phyloP scores from a whole-genome alignment of 768 basidiomycete species.

The Dentipellis sp. region DNA sequence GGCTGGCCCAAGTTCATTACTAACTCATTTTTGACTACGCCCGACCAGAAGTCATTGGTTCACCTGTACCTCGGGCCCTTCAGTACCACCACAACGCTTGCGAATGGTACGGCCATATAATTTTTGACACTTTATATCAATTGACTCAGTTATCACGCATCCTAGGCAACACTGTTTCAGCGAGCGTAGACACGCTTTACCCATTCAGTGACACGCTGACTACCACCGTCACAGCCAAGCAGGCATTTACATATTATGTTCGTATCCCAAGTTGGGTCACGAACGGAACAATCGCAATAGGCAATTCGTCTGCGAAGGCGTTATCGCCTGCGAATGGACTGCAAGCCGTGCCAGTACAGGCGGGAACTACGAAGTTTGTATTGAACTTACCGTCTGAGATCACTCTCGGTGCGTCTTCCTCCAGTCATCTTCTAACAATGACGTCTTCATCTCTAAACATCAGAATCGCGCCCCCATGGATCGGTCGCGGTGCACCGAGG shows the following conservation, averaged over 20 bases:
- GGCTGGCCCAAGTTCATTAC: slow-evolving; percentile 47
- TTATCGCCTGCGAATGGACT: slow-evolving; percentile 35
- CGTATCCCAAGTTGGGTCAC: slow-evolving; percentile 44
- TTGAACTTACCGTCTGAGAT: not conserved
- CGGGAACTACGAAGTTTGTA: not conserved
- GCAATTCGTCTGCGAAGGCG: slow-evolving; percentile 25
- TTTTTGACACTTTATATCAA: not conserved
- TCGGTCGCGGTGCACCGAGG: slow-evolving; percentile 47
- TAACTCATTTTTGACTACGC: slow-evolving; percentile 41
- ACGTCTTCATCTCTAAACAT: slow-evolving; percentile 35
- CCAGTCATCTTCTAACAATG: not conserved
- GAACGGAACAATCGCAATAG: slow-evolving; percentile 33
- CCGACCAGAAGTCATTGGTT: slow-evolving; percentile 34
- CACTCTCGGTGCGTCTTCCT: not conserved
- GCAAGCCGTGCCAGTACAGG: slow-evolving; percentile 15
- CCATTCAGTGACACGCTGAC: slow-evolving; percentile 41
- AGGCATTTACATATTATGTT: slow-evolving; percentile 36
- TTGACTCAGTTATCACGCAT: not conserved
- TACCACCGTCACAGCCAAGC: slow-evolving; percentile 34
- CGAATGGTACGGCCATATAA: slow-evolving; percentile 21
- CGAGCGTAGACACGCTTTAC: slow-evolving; percentile 38
- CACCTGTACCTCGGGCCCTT: slow-evolving; percentile 43
- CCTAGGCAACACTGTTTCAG: slow-evolving; percentile 32
- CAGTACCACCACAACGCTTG: slow-evolving; percentile 30
- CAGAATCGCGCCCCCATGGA: slow-evolving; percentile 41